Evolutionary conservation across 2,329 filamentous ascomycete species (phyloP).

Genomic region (Aureobasidium sp.): DNA sequence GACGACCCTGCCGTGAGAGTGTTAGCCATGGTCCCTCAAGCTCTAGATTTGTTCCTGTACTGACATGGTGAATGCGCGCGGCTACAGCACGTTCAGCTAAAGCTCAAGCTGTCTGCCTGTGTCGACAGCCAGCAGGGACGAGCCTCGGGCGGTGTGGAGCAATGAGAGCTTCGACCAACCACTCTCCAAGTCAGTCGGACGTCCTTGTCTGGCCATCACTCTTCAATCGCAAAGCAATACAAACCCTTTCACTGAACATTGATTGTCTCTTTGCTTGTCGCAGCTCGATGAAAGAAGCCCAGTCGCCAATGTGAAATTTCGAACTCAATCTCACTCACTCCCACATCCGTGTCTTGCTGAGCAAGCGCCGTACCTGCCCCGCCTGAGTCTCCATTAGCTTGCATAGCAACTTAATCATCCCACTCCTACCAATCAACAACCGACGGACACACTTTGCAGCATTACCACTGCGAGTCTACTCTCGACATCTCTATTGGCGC

Average conservation of each 20-base stretch:
- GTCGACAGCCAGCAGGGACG: not conserved
- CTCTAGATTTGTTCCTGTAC: not conserved
- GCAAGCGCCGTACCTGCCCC: not conserved
- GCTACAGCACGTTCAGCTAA: not conserved
- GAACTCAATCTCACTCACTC: not conserved
- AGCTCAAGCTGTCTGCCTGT: not conserved
- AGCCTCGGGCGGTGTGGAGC: not conserved
- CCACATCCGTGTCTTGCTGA: not conserved
- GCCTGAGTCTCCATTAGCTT: not conserved
- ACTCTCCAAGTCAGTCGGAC: not conserved
- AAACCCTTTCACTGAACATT: not conserved
- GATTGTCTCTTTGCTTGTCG: not conserved
- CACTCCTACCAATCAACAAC: not conserved
- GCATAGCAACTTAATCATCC: not conserved
- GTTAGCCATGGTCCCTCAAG: not conserved
- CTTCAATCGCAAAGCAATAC: not conserved
- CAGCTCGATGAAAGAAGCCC: not conserved
- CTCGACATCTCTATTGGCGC: not conserved
- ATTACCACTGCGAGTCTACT: not conserved
- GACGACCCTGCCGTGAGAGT: slow-evolving; percentile 59
- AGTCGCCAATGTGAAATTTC: not conserved
- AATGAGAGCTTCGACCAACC: not conserved
- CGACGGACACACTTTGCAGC: not conserved
- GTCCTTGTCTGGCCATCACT: not conserved
- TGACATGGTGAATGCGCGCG: not conserved